Evolutionary conservation across 106 monocot genomes (phyloP).

Genomic region (Acorus calamus): DNA sequence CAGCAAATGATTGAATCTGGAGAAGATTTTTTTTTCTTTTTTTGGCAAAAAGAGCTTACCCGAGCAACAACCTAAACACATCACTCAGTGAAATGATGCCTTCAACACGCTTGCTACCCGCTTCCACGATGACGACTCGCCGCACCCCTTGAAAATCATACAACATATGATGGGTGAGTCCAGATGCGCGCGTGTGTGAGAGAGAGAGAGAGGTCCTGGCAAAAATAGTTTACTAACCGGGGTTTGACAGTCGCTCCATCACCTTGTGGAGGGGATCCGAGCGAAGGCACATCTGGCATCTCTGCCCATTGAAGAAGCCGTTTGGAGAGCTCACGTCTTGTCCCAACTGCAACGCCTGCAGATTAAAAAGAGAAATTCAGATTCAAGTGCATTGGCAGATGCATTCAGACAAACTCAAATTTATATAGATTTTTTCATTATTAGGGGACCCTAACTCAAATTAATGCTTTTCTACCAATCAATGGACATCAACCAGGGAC

Average conservation of each 20-base stretch:
- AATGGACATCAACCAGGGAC: too few species aligned
- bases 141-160: conserved; percentile 32
- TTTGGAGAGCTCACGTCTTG: conserved; percentile 59
- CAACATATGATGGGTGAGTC: neutral
- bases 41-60: neutral
- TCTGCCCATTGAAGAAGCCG: conserved; percentile 65
- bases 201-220: too few species aligned
- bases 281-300: conserved; percentile 94
- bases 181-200: neutral
- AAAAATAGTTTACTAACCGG: conserved; percentile 32
- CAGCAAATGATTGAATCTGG: too few species aligned
- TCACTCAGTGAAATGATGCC: conserved; percentile 62
- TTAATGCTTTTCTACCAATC: too few species aligned
- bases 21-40: too few species aligned
- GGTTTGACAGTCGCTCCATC: conserved; percentile 80
- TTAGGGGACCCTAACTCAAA: too few species aligned
- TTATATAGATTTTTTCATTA: too few species aligned
- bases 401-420: neutral
- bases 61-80: conserved; percentile 56
- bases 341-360: conserved; percentile 74
- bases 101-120: conserved; percentile 59
- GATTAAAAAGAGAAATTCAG: conserved; percentile 1
- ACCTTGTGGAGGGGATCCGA: conserved; percentile 71
- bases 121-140: conserved; percentile 56
- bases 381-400: neutral